Base-by-base conservation (phyloP, 1,284 basidiomycete species). In the Ustilago nuda region DNA sequence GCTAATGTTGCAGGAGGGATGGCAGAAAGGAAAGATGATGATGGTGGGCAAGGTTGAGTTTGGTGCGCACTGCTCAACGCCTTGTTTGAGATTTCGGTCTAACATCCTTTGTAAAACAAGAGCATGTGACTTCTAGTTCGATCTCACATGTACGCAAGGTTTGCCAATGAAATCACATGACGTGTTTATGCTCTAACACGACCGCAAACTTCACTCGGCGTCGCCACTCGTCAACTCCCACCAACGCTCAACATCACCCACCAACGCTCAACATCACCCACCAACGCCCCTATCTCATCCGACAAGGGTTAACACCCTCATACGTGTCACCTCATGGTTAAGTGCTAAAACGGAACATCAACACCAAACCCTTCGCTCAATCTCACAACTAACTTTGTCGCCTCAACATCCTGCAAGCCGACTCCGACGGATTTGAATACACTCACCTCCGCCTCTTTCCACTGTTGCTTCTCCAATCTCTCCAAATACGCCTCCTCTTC, bases 361-460 rank as follows among this genome's bases (percentile, higher is more conserved):
- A 72, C 51, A 50, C 32, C 55, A 23, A 32, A 50, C 2, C 19
- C 55, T 3, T 48, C 50, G 23, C 52, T 61, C 6, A 48, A 2
- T 13, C 6, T 4, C 2, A 70, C 64, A 2, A 75, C 52, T 36
- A 66, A 23, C 52, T 66, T 66, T 2, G 73, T 76, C 8, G 69
- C 52, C 39, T 67, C 65, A 0, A 64, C 66, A 59, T 72, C 74
- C 41, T 72, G 74, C 53, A 72, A 50, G 3, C 58, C 74, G 32
- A 76, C 74, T 9, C 74, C 74, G 1, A 76, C 73, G 8, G 43
- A 51, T 33, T 77, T 72, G 60, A 77, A 77, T 17, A 73, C 54
- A 33, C 53, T 70, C 19, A 62, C 43, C 15, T 37, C 19, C 30
- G 32, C 41, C 19, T 30, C 51, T 30, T 36, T 51, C 23, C 23